Percentiles rank a stretch among this genome's conserved stretches.
Conservation (phyloP, 177 flowering plant species). For the Telopea speciosissima region DNA sequence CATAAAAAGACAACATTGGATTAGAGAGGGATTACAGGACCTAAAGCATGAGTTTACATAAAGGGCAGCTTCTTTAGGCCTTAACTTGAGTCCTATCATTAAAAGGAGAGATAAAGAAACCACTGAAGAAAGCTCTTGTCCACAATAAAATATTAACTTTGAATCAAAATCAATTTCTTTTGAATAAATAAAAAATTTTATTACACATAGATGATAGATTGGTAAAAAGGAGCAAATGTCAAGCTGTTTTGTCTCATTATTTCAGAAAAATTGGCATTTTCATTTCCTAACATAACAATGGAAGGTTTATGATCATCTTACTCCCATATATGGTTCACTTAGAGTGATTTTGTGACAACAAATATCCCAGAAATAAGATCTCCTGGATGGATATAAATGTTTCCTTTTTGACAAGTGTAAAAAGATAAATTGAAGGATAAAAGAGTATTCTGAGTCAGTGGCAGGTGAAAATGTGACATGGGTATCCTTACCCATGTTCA, state of each 20-base stretch:
- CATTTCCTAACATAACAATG: neutral
- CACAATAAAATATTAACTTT: too few relatives aligned
- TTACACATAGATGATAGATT: neutral
- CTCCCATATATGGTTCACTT: neutral
- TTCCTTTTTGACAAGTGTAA: neutral
- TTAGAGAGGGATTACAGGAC: neutral
- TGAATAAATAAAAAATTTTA: too few relatives aligned
- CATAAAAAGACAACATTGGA: neutral
- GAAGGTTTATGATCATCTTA: neutral
- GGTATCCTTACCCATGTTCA: constrained; percentile 58
- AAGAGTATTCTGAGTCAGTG: neutral
- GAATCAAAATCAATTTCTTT: neutral
- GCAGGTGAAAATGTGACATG: neutral
- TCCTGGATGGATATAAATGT: neutral
- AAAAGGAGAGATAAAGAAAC: neutral
- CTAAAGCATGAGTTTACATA: neutral
- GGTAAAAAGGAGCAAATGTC: neutral
- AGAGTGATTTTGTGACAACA: neutral
- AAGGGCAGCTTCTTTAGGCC: neutral
- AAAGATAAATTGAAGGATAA: neutral
- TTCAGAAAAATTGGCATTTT: neutral
- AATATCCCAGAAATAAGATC: neutral
- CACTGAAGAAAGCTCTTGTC: neutral
- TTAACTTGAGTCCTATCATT: too few relatives aligned
- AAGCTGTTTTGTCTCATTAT: neutral